These are phyloP conservation scores for Penicillium cinerascens DNA, from an alignment of 495 filamentous ascomycete species.

Conservation along the genomic window DNA sequence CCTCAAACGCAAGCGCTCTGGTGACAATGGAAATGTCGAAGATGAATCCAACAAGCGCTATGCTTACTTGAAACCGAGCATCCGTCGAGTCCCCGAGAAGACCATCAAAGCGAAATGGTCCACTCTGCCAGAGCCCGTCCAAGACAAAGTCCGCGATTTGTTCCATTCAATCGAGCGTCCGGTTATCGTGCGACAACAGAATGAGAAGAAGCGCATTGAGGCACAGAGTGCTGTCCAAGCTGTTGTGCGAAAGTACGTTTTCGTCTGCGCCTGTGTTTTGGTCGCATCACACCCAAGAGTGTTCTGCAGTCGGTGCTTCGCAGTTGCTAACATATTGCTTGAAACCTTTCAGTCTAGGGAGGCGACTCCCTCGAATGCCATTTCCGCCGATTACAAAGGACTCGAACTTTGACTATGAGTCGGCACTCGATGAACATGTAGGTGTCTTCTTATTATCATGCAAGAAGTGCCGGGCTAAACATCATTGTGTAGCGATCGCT, in stretches of 20 bases:
- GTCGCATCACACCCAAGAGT: not conserved
- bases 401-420: conserved; percentile 58
- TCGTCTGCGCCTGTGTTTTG: not conserved
- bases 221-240: conserved; percentile 51
- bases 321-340: conserved; percentile 14
- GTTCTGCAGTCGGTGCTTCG: not conserved
- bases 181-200: conserved; percentile 50
- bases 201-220: conserved; percentile 54
- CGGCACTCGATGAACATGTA: conserved; percentile 56
- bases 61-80: conserved; percentile 46
- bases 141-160: conserved; percentile 51
- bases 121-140: conserved; percentile 47
- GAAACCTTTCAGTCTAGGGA: conserved; percentile 35
- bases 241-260: conserved; percentile 43
- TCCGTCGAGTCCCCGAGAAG: conserved; percentile 51
- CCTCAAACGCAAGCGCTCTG: conserved; percentile 36
- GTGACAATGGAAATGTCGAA: conserved; percentile 20
- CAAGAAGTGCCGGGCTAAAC: conserved; percentile 7
- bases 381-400: conserved; percentile 58
- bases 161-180: conserved; percentile 53
- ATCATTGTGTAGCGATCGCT: conserved; percentile 36
- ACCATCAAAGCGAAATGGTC: conserved; percentile 59
- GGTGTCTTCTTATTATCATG: conserved; percentile 1
- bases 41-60: conserved; percentile 31
- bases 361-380: conserved; percentile 53